Evolutionary conservation across 1,284 basidiomycete species (phyloP), one percentile per base, ranked within the genome.

Genomic region (Trametes polyzona): DNA sequence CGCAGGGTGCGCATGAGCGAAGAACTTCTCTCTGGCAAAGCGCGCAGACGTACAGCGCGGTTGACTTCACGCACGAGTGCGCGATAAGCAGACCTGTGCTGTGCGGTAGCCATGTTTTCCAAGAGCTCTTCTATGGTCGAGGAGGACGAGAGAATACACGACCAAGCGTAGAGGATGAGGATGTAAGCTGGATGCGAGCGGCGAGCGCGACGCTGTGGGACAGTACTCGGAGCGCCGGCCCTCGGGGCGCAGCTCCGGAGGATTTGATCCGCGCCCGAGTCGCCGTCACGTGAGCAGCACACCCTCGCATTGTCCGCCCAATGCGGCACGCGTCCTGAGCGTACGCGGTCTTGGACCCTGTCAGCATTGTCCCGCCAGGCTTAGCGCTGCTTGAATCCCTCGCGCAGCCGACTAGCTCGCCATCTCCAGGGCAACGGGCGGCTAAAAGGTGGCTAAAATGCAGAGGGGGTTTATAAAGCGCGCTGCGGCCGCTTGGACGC

Each of bases 51-150:
- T 46, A 81, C 81, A 53, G 74, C 71, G 65, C 69, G 78, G 58
- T 73, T 70, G 19, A 81, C 61, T 57, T 82, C 79, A 42, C 78
- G 70, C 14, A 76, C 68, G 33, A 82, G 67, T n/a, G 69, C 64
- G 42, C 80, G 79, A 64, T 83, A 82, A n/a, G 73, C 58, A 9
- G 63, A 42, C 21, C 62, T 52, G 37, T 58, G 58, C 41, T 50
- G 35, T n/a, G 53, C 40, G 12, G 62, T 49, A 30, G 57, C 44
- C 64, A 65, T 65, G 41, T 44, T 23, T 10, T 35, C 27, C 21
- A 11, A 19, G 2, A 41, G 42, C 9, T 3, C 9, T 7, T 23
- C 3, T 16, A 26, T 19, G 4, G 37, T 6, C n/a, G 10, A 19
- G n/a, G 4, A 39, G 8, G 19, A 2, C 19, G n/a, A 39, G n/a